A percentile compares a stretch with the other conserved stretches of the same genome.
phyloP scores from a whole-genome alignment of 352 stramenopile species.

The Pythium utonaiense region DNA sequence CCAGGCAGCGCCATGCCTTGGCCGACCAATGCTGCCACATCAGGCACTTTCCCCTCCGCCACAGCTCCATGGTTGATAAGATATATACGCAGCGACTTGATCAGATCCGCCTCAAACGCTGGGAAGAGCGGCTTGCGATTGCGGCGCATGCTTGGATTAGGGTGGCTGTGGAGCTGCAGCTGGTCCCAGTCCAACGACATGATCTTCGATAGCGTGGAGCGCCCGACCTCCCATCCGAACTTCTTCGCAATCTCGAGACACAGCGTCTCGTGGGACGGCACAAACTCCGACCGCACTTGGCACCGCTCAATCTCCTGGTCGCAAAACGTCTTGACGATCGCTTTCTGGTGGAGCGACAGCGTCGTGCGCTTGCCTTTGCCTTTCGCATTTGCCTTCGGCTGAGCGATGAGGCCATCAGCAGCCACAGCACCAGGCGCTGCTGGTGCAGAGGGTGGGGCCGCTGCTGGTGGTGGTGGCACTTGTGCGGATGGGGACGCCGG shows the following conservation, averaged over 20 bases:
- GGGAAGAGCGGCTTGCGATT: conserved; percentile 68
- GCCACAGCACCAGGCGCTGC: neutral
- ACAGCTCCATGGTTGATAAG: conserved; percentile 11
- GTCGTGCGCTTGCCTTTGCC: conserved; percentile 34
- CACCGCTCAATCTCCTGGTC: conserved; percentile 59
- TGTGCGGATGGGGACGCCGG: neutral
- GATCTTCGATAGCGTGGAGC: conserved; percentile 77
- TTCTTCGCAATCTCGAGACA: conserved; percentile 44
- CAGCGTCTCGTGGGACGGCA: conserved; percentile 61
- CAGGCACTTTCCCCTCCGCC: neutral
- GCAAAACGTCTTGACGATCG: conserved; percentile 74
- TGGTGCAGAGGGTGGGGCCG: neutral
- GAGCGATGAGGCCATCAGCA: neutral
- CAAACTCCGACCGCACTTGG: conserved; percentile 45
- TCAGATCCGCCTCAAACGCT: conserved; percentile 59
- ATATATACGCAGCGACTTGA: conserved; percentile 44
- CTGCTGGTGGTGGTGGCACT: neutral
- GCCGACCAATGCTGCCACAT: neutral
- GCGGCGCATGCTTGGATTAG: conserved; percentile 77
- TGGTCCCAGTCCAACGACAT: conserved; percentile 62
- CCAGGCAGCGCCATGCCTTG: neutral
- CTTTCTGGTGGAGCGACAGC: conserved; percentile 69
- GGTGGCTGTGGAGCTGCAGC: conserved; percentile 38
- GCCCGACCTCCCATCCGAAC: conserved; percentile 62
- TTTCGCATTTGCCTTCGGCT: conserved; percentile 3